Conservation (phyloP, 2,329 filamentous ascomycete species). For the Ophiognomonia clavigignenti-juglandacearum region DNA sequence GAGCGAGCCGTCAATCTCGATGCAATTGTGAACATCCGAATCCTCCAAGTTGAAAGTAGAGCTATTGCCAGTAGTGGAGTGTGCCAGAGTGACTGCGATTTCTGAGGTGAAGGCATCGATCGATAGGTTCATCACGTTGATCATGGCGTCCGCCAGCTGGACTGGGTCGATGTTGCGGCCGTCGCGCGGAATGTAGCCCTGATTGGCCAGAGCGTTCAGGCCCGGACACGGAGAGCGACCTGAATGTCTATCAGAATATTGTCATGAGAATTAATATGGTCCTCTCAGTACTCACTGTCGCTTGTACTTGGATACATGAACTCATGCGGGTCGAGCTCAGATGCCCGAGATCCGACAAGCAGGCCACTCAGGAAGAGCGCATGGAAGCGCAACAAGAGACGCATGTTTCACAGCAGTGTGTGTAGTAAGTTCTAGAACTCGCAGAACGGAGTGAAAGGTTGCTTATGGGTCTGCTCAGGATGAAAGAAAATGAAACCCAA, state of each 20-base stretch:
- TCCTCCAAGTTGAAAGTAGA: constrained; percentile 19
- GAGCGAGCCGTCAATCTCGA: constrained; percentile 21
- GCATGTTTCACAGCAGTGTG: too few relatives aligned
- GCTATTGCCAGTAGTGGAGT: constrained; percentile 14
- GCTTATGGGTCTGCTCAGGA: too few relatives aligned
- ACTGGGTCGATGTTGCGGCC: constrained; percentile 24
- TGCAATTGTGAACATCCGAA: constrained; percentile 17
- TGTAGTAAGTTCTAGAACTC: too few relatives aligned
- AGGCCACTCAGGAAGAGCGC: background rate
- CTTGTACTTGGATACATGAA: background rate
- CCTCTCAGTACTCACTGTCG: background rate
- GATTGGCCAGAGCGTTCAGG: constrained; percentile 32
- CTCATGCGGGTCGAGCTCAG: background rate
- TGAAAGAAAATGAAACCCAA: too few relatives aligned
- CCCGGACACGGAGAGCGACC: constrained; percentile 27
- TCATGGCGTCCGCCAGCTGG: constrained; percentile 23
- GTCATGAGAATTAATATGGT: background rate
- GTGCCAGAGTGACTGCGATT: constrained; percentile 25
- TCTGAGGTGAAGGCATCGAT: constrained; percentile 20
- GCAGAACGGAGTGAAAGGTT: too few relatives aligned
- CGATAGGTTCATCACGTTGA: constrained; percentile 25
- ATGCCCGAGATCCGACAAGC: background rate
- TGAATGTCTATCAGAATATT: constrained; percentile 13
- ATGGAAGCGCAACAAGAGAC: too few relatives aligned
- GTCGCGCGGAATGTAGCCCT: constrained; percentile 29